phyloP scores from a whole-genome alignment of 2,329 filamentous ascomycete genomes.

The Sporothrix brasiliensis region DNA sequence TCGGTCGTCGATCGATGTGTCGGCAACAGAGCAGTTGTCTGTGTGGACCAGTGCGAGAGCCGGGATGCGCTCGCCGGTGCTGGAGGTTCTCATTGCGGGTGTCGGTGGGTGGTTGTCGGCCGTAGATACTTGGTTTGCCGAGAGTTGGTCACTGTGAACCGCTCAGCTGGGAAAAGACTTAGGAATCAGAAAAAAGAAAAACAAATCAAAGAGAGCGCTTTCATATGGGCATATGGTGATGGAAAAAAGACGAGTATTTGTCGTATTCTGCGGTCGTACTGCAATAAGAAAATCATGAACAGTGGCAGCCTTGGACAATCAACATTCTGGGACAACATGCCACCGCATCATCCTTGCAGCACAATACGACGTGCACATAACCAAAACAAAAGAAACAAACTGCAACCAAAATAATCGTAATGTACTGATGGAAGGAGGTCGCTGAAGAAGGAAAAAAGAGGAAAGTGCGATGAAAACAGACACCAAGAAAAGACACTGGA shows the following conservation, averaged over 20 bases:
- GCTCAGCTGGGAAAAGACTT: neutral
- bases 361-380: too few relatives aligned
- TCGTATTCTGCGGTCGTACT: constrained; percentile 11
- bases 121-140: neutral
- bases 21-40: constrained; percentile 11
- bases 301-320: neutral
- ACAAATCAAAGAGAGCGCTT: neutral
- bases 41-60: constrained; percentile 10
- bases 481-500: neutral
- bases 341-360: neutral
- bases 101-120: neutral
- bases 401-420: neutral
- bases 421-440: neutral
- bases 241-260: neutral
- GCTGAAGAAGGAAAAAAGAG: neutral
- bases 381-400: neutral
- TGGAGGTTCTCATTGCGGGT: neutral
- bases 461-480: neutral
- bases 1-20: constrained; percentile 5
- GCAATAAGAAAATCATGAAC: neutral
- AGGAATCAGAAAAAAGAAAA: neutral
- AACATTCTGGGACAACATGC: neutral
- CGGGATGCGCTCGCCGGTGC: neutral
- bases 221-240: constrained; percentile 2
- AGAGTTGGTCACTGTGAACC: neutral